These are phyloP conservation scores for Pyricularia pennisetigena DNA, from an alignment of 2,329 filamentous ascomycete species.

Conservation along the genomic window DNA sequence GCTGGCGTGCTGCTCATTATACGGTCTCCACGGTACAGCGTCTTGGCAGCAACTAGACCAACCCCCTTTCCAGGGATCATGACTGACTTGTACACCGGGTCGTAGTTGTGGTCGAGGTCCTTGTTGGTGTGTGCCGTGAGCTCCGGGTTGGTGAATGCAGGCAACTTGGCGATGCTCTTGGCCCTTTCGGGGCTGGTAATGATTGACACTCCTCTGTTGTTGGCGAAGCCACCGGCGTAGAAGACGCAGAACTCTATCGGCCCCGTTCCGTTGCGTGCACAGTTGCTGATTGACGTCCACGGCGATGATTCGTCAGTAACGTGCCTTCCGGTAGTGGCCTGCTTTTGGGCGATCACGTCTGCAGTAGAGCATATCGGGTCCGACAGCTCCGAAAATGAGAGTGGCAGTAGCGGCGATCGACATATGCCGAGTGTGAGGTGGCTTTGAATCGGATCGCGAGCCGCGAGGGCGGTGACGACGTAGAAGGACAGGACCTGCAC, in stretches of 20 bases:
- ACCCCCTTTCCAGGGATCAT: conserved; percentile 27
- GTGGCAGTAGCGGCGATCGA: conserved; percentile 1
- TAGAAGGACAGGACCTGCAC: neutral
- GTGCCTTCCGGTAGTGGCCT: neutral
- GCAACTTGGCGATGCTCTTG: conserved; percentile 11
- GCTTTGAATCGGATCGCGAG: conserved; percentile 7
- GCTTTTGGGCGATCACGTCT: neutral
- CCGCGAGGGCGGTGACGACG: conserved; percentile 1
- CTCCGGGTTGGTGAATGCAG: conserved; percentile 18
- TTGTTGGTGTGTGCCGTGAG: conserved; percentile 14
- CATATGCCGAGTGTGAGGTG: conserved; percentile 8
- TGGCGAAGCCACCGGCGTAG: conserved; percentile 21
- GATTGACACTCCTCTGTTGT: conserved; percentile 26
- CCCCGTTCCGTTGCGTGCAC: conserved; percentile 14
- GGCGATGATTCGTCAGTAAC: neutral
- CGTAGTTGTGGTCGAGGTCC: conserved; percentile 14
- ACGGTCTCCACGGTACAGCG: conserved; percentile 24
- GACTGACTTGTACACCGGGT: conserved; percentile 20
- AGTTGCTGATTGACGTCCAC: conserved; percentile 18
- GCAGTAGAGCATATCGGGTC: conserved; percentile 5
- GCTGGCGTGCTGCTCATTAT: conserved; percentile 28
- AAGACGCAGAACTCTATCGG: conserved; percentile 23
- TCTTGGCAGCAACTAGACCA: conserved; percentile 23
- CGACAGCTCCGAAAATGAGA: neutral
- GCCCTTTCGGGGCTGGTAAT: conserved; percentile 24